Evolutionary conservation across 768 basidiomycete species (phyloP).

Genomic region (Russula virescens): DNA sequence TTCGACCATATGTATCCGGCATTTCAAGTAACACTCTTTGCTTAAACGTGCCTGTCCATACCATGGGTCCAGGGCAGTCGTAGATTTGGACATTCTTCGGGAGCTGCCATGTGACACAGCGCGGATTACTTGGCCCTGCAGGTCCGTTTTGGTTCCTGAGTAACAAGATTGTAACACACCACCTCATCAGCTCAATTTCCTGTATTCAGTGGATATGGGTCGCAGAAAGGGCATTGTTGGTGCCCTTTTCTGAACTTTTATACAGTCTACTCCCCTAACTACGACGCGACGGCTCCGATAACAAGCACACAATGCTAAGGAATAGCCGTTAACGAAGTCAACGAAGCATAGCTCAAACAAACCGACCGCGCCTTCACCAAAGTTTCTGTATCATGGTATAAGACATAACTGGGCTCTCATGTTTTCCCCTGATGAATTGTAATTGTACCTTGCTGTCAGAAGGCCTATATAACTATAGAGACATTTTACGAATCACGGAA

Average conservation of each 20-base stretch:
- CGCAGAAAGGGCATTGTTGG: not conserved
- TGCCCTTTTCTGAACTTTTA: not conserved
- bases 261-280: too few relatives aligned
- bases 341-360: not conserved
- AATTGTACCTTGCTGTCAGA: not conserved
- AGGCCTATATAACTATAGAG: not conserved
- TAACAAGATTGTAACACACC: too few relatives aligned
- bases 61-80: too few relatives aligned
- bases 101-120: too few relatives aligned
- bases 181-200: not conserved
- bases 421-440: too few relatives aligned
- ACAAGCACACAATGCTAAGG: not conserved
- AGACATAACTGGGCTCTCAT: not conserved
- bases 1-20: not conserved
- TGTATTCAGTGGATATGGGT: not conserved
- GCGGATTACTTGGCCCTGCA: not conserved
- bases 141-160: not conserved
- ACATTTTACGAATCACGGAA: not conserved
- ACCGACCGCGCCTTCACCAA: not conserved
- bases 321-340: not conserved
- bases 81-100: too few relatives aligned
- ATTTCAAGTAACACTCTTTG: too few relatives aligned
- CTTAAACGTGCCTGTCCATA: too few relatives aligned
- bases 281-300: not conserved
- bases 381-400: not conserved